phyloP scores from a whole-genome alignment of 345 rosid species.

The Citrus reticulata region DNA sequence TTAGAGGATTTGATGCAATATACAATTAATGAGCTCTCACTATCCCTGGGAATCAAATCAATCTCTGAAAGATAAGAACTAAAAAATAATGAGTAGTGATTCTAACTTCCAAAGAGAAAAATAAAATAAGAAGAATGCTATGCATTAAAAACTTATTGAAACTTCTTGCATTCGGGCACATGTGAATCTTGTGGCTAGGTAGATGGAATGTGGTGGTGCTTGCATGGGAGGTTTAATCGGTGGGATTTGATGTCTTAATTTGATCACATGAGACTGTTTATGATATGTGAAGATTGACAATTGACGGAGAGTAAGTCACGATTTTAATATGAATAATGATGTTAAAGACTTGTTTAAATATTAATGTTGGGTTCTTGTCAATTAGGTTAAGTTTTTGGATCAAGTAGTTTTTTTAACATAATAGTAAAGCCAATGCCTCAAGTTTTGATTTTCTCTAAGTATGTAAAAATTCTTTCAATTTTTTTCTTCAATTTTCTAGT shows the following conservation, averaged over 20 bases:
- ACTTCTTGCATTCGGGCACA: background rate
- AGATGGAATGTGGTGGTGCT: background rate
- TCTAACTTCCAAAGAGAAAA: background rate
- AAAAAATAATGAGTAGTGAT: background rate
- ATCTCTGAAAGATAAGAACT: background rate
- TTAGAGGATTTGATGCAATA: background rate
- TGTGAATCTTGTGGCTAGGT: background rate
- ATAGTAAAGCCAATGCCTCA: too few species aligned
- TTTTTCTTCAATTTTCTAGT: too few species aligned
- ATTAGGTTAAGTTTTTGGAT: too few species aligned
- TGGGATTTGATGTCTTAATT: background rate
- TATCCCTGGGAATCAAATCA: background rate
- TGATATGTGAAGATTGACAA: background rate
- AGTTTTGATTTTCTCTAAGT: fast-evolving
- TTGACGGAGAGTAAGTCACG: background rate
- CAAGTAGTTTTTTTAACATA: too few species aligned
- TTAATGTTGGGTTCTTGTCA: too few species aligned
- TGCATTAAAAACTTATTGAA: background rate
- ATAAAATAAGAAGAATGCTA: background rate
- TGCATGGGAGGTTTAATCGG: background rate
- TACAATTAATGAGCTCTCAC: background rate
- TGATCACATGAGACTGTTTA: background rate
- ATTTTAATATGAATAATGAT: background rate
- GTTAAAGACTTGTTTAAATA: background rate
- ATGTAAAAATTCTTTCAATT: too few species aligned